Conservation (phyloP, 495 filamentous ascomycete genomes). For the Astrocystis sublimbata region DNA sequence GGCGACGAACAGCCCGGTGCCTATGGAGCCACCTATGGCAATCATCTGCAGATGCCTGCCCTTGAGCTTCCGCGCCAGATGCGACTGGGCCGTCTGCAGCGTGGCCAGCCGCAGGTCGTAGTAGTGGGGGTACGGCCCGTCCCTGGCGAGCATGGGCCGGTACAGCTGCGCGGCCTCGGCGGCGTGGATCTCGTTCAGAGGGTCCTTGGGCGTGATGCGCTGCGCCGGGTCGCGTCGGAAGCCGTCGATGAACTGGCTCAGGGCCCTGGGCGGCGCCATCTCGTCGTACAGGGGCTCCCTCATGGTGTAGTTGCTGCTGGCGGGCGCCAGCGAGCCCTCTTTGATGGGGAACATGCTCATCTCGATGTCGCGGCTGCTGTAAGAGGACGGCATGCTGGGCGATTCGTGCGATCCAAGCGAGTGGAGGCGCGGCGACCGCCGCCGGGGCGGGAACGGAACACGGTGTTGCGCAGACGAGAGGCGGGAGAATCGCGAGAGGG, state of each 20-base stretch:
- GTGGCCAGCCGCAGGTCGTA: constrained; percentile 79
- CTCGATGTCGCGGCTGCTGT: constrained; percentile 36
- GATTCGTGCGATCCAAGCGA: background rate
- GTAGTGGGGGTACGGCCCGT: constrained; percentile 39
- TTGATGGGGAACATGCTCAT: constrained; percentile 40
- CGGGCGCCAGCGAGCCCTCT: constrained; percentile 40
- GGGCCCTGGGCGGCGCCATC: constrained; percentile 25
- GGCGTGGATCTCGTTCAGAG: constrained; percentile 50
- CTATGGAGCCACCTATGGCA: constrained; percentile 93
- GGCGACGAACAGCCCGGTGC: constrained; percentile 91
- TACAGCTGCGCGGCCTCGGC: constrained; percentile 28
- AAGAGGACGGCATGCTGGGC: constrained; percentile 30
- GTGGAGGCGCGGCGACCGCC: constrained; percentile 11
- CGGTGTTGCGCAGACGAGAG: constrained; percentile 4
- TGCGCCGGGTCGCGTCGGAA: constrained; percentile 79
- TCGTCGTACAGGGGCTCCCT: constrained; percentile 42
- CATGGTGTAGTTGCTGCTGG: constrained; percentile 43
- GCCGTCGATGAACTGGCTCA: constrained; percentile 65
- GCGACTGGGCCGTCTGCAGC: constrained; percentile 71
- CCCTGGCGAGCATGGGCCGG: constrained; percentile 24
- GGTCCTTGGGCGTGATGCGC: constrained; percentile 56
- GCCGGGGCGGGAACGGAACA: constrained; percentile 12
- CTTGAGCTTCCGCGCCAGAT: constrained; percentile 74
- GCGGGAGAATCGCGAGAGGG: background rate
- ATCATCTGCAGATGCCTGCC: constrained; percentile 94